phyloP scores from a whole-genome alignment of 1,139 yeast species.

The Sugiyamaella novakii region DNA sequence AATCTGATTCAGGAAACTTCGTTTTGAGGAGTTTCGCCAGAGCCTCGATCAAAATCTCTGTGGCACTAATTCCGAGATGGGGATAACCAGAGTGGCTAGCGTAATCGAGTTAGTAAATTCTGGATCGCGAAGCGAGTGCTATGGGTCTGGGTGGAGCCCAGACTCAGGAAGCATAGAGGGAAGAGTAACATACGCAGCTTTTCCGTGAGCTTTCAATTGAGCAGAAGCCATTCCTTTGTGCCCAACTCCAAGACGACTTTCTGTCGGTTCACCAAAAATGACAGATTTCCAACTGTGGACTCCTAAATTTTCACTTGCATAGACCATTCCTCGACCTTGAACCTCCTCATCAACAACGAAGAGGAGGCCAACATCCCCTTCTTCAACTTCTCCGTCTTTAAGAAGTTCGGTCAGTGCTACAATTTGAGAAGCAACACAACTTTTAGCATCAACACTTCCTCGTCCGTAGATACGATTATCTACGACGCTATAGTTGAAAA shows the following conservation, averaged over 20 bases:
- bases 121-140: too few species aligned
- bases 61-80: conserved; percentile 64
- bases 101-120: too few species aligned
- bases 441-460: conserved; percentile 71
- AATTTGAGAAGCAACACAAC: conserved; percentile 64
- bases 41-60: conserved; percentile 56
- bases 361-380: conserved; percentile 60
- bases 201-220: conserved; percentile 52
- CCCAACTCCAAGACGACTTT: conserved; percentile 65
- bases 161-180: too few species aligned
- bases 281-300: conserved; percentile 58
- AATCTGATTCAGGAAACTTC: conserved; percentile 52
- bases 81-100: conserved; percentile 71
- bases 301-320: conserved; percentile 47
- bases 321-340: conserved; percentile 62
- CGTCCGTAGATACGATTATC: conserved; percentile 61
- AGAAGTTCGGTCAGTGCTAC: conserved; percentile 53
- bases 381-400: conserved; percentile 44
- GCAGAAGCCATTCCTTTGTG: conserved; percentile 58
- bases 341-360: conserved; percentile 73
- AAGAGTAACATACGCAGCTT: conserved; percentile 50
- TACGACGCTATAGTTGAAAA: conserved; percentile 53
- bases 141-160: neutral
- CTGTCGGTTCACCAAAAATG: conserved; percentile 77
- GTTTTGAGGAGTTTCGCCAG: conserved; percentile 46